These are phyloP conservation scores for Citrullus amarus DNA, from an alignment of 306 rosid genomes.

Conservation along the genomic window DNA sequence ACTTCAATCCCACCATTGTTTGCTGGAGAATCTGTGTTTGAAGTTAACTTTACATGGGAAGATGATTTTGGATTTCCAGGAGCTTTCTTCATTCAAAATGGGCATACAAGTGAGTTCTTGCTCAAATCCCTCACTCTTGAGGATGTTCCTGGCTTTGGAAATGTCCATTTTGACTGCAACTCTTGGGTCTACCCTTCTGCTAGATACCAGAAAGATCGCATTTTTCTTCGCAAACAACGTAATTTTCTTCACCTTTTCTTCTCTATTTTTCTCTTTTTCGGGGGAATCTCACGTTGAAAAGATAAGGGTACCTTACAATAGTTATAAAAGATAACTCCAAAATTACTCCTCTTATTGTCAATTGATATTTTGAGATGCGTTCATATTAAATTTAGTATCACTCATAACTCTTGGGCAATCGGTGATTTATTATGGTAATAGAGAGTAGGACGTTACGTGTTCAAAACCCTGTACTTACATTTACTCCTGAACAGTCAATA, in stretches of 20 bases:
- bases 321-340: no score
- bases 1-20: constrained; percentile 25
- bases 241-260: not conserved
- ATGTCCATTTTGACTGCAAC: constrained; percentile 60
- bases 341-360: no score
- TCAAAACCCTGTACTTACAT: no score
- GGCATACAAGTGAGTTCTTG: constrained; percentile 58
- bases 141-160: constrained; percentile 50
- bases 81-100: constrained; percentile 49
- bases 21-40: constrained; percentile 42
- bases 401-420: no score
- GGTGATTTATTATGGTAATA: no score
- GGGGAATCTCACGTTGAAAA: no score
- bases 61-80: constrained; percentile 51
- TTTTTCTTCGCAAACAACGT: constrained; percentile 57
- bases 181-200: constrained; percentile 70
- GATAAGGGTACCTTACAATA: no score
- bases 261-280: no score
- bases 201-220: constrained; percentile 38
- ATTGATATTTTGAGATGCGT: no score
- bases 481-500: no score
- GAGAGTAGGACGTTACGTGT: no score
- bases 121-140: constrained; percentile 50
- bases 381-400: no score
- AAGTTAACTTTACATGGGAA: constrained; percentile 49